Evolutionary conservation across 2,329 filamentous ascomycete genomes (phyloP).

Genomic region (Fusarium clavum): DNA sequence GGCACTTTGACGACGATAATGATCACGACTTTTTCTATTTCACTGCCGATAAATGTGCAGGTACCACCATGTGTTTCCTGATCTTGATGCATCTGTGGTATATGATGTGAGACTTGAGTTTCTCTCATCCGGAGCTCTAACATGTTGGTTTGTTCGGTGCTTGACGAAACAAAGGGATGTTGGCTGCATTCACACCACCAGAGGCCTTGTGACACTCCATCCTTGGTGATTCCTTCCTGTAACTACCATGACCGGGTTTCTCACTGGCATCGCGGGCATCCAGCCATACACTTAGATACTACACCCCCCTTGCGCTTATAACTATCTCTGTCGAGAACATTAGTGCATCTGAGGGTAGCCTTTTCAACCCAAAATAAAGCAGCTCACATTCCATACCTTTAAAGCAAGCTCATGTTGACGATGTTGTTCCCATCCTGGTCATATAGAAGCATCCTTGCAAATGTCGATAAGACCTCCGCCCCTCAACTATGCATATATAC

Average conservation of each 20-base stretch:
- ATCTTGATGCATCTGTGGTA: not conserved
- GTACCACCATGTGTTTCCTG: not conserved
- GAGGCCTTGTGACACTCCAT: not conserved
- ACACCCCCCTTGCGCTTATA: not conserved
- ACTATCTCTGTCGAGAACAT: not conserved
- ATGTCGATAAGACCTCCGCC: not conserved
- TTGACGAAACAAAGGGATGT: not conserved
- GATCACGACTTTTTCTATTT: constrained; percentile 41
- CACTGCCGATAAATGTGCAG: constrained; percentile 4
- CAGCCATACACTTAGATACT: not conserved
- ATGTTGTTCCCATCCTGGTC: not conserved
- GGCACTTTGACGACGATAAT: constrained; percentile 45
- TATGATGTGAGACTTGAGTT: constrained; percentile 4
- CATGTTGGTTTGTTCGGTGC: not conserved
- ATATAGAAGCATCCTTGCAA: not conserved
- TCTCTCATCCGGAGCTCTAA: not conserved
- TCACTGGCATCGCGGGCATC: not conserved
- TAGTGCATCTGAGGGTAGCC: not conserved
- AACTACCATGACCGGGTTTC: not conserved
- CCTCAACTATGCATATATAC: not conserved
- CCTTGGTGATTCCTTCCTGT: not conserved
- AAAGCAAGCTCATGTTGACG: not conserved
- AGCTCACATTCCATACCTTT: not conserved
- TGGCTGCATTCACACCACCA: not conserved
- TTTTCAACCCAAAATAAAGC: not conserved